Evolutionary conservation across 768 basidiomycete genomes (phyloP).

Genomic region (Lactarius quietus): DNA sequence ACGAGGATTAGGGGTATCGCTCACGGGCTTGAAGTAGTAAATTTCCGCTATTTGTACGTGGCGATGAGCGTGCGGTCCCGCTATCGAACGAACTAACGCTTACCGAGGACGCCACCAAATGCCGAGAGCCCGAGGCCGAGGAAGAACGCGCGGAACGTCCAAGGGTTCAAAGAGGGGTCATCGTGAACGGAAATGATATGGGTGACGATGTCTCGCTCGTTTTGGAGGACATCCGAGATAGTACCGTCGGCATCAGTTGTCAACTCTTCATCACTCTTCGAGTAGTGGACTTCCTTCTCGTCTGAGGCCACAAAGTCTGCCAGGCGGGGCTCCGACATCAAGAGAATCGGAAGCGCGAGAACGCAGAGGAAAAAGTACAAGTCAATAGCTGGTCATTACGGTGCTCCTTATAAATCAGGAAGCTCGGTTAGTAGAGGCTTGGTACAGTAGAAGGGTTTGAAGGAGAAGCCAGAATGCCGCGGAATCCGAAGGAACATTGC

Average conservation of each 20-base stretch:
- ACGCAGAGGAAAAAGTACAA: neutral
- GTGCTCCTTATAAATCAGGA: neutral
- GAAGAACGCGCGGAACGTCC: constrained; percentile 46
- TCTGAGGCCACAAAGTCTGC: neutral
- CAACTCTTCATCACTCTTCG: constrained; percentile 37
- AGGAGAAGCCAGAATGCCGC: neutral
- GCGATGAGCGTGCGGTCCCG: constrained; percentile 32
- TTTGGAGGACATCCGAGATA: constrained; percentile 36
- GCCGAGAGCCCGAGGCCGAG: constrained; percentile 47
- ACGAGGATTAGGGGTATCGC: constrained; percentile 1
- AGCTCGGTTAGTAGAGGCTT: neutral
- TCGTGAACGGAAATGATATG: constrained; percentile 45
- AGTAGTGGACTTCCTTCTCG: constrained; percentile 21
- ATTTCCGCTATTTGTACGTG: constrained; percentile 52
- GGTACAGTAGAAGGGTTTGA: neutral
- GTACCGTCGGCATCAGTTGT: constrained; percentile 32
- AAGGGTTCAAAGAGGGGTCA: constrained; percentile 44
- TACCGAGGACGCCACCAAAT: constrained; percentile 51
- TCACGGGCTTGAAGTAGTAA: constrained; percentile 58
- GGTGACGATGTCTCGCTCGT: constrained; percentile 47
- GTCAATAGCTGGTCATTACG: neutral
- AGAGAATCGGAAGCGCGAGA: neutral
- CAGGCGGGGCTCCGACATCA: neutral
- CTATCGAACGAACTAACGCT: constrained; percentile 1
- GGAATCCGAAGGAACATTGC: neutral